Evolutionary conservation across 305 asterid species (phyloP).

Genomic region (Rubia balearica): DNA sequence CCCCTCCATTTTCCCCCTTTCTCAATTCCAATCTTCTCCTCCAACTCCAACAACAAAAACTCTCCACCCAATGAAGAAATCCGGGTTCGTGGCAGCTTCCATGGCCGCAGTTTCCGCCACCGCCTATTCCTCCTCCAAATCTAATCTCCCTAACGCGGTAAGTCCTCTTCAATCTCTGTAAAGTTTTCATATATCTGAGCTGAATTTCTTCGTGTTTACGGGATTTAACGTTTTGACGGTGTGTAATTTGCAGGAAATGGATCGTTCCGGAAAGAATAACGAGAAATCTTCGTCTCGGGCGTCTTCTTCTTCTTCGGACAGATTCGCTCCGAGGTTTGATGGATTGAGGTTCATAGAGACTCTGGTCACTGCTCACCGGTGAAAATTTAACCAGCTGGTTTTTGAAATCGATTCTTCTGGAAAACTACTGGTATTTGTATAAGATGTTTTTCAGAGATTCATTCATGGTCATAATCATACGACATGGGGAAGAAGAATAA

Average conservation of each 20-base stretch:
- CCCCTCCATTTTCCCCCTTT: constrained; percentile 6
- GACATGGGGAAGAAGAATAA: neutral
- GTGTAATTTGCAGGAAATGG: constrained; percentile 20
- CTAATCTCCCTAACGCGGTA: constrained; percentile 20
- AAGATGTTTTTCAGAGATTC: neutral
- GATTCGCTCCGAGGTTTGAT: constrained; percentile 76
- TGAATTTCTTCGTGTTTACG: neutral
- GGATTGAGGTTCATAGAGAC: constrained; percentile 78
- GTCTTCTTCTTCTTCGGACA: constrained; percentile 37
- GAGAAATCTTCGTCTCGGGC: constrained; percentile 31
- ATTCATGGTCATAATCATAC: neutral
- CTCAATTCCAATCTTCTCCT: constrained; percentile 5
- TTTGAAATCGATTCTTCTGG: neutral
- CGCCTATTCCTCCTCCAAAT: constrained; percentile 24
- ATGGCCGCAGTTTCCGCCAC: constrained; percentile 58
- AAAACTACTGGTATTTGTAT: constrained; percentile 7
- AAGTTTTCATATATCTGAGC: neutral
- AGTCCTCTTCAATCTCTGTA: neutral
- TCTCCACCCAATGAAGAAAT: constrained; percentile 21
- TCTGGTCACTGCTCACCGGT: constrained; percentile 69
- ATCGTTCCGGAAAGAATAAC: constrained; percentile 17
- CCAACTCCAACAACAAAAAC: neutral
- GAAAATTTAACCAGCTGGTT: neutral
- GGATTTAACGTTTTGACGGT: neutral
- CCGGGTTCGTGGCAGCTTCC: constrained; percentile 43